Base-by-base conservation (phyloP, 176 grass and related monocot species). In the Musa acuminata region DNA sequence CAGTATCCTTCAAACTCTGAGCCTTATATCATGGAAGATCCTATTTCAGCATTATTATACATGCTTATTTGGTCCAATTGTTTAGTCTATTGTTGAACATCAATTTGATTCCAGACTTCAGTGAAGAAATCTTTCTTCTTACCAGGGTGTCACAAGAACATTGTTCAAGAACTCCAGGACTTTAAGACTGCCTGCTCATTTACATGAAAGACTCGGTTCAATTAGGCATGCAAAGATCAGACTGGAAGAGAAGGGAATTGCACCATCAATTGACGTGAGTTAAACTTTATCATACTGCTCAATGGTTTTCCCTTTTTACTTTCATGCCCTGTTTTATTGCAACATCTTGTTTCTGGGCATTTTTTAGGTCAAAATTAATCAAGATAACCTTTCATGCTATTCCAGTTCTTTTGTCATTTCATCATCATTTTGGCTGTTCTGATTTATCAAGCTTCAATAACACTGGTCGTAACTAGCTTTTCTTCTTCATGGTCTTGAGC, bases 81-180 rank as follows among this genome's bases (percentile, higher is more conserved):
- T 6, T 43, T 43, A 43, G 35, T 43, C 4, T 43, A 43, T 43
- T 43, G 14, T 62, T 8, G 0, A n/a, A n/a, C 24, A 16, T 5
- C 16, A 29, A 67, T 29, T 67, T 67, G 12, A 1, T 53, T 22
- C 53, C 16, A 16, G 13, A 24, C 11, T 74, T 55, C 29, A 11
- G 1, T 19, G 22, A 29, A 27, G 11, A 10, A 8, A 26, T 25
- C 24, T 23, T 27, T 78, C 19, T 79, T 80, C 8, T 80, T 79
- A 69, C 25, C 79, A 99, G 95, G 95, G 95, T 51, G 88, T 99
- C 76, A 91, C 88, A 75, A 90, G 86, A 78, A 86, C 93, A 92
- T 75, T 94, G 78, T 83, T 87, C 26, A 83, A 91, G 3, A 87
- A 93, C 79, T 91, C 91, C 9, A 93, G 89, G 70, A 84, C 86